Conservation (phyloP, 345 rosid species). For the Brassica juncea region DNA sequence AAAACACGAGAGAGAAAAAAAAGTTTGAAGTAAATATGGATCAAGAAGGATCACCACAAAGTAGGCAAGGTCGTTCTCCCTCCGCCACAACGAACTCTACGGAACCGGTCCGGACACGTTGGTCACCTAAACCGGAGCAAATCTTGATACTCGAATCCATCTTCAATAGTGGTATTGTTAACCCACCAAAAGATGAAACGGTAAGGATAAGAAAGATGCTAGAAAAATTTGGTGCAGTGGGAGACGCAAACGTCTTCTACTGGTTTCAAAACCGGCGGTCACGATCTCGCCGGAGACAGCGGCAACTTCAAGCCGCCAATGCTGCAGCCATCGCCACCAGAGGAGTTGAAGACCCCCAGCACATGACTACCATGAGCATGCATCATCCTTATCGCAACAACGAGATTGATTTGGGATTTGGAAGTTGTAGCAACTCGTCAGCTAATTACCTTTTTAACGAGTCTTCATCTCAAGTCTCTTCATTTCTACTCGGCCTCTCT, state of each 20-base stretch:
- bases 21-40: slow-evolving; percentile 51
- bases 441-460: slow-evolving; percentile 23
- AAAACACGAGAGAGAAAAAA: not conserved
- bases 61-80: not conserved
- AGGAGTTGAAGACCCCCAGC: slow-evolving; percentile 24
- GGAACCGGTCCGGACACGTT: slow-evolving; percentile 86
- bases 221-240: slow-evolving; percentile 91
- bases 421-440: slow-evolving; percentile 31
- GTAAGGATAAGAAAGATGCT: slow-evolving; percentile 85
- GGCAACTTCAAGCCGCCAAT: slow-evolving; percentile 75
- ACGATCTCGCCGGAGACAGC: slow-evolving; percentile 91
- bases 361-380: slow-evolving; percentile 34
- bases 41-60: slow-evolving; percentile 58
- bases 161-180: slow-evolving; percentile 96
- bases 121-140: slow-evolving; percentile 99
- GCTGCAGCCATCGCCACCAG: slow-evolving; percentile 8
- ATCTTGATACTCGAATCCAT: slow-evolving; percentile 95
- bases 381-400: slow-evolving; percentile 29
- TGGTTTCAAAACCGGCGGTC: slow-evolving; percentile 98
- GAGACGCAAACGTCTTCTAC: slow-evolving; percentile 96
- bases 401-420: slow-evolving; percentile 38
- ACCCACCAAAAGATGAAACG: slow-evolving; percentile 96
- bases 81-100: slow-evolving; percentile 42
- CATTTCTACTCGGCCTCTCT: slow-evolving; percentile 19
- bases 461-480: slow-evolving; percentile 30